Base-by-base conservation (phyloP, 2,329 filamentous ascomycete species). In the Endoconidiophora laricicola region DNA sequence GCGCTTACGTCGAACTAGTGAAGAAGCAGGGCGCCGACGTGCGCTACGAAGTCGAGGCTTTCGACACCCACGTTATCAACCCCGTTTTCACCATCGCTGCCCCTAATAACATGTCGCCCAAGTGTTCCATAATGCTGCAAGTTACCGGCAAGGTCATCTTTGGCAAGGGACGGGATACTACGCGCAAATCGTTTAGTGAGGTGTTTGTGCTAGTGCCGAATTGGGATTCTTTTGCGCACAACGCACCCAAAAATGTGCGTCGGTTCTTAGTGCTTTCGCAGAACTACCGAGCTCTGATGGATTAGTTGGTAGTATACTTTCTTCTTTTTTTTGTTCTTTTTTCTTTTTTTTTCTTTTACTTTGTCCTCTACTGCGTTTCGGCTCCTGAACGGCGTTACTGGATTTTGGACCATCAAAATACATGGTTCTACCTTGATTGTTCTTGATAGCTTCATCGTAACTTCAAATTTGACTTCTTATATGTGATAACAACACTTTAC, bases 181-280 rank as follows among this genome's bases (percentile, higher is more conserved):
- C 73, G 12, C 73, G 77, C 62, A 77, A 78, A 56, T 78, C 76
- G 36, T 94, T 94, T 62, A 82, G 78, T 58, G 87, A 94, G 63
- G 81, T 74, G 1, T 81, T 94, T 61, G 74, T 93, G 22, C 69
- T 94, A 49, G 83, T 90, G 37, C 86, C 87, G 6, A 85, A 86
- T 64, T 73, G 78, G 74, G 74, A 79, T 55, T 65, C 70, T 0
- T 67, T 72, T 56, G 68, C 65, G 3, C 66, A 66, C 50, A 77
- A 75, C 55, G 46, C 23, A 29, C 63, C 71, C 2, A 71, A 72
- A 53, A 70, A 70, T 1, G 58, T 70, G 48, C 74, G 71, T 59
- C 69, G 70, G 56, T 84, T 79, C 72, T 64, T 86, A 51, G 75
- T 86, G 57, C 71, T 79, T 60, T 83, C 78, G 54, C 82, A 87